Conservation (phyloP, 2,329 filamentous ascomycete genomes). For the Pseudovirgaria hyperparasitica region DNA sequence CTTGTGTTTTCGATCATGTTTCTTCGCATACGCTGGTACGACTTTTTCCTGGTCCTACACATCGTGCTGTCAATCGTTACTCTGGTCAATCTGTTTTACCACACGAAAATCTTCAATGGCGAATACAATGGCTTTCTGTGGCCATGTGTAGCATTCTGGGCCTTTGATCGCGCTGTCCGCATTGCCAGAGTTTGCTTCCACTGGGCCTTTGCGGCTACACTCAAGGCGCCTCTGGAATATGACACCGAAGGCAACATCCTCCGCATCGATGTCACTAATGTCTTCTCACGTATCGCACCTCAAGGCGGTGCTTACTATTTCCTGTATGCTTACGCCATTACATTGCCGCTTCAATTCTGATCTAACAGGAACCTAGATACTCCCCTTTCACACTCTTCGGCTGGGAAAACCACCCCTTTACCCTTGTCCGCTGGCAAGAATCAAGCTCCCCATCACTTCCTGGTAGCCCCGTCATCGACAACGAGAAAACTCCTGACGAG, state of each 20-base stretch:
- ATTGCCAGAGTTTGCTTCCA: slow-evolving; percentile 29
- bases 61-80: slow-evolving; percentile 28
- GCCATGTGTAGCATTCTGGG: slow-evolving; percentile 37
- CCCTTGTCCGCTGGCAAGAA: slow-evolving; percentile 25
- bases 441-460: slow-evolving; percentile 6
- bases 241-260: slow-evolving; percentile 32
- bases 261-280: slow-evolving; percentile 31
- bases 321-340: too few relatives aligned
- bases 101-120: slow-evolving; percentile 41
- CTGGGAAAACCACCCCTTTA: slow-evolving; percentile 42
- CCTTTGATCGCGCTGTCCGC: slow-evolving; percentile 36
- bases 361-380: too few relatives aligned
- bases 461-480: background rate
- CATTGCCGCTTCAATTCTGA: too few relatives aligned
- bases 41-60: slow-evolving; percentile 31
- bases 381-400: slow-evolving; percentile 28
- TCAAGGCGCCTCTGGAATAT: slow-evolving; percentile 30
- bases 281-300: slow-evolving; percentile 19
- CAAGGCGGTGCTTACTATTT: slow-evolving; percentile 38
- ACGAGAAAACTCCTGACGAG: slow-evolving; percentile 3
- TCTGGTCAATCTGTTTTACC: slow-evolving; percentile 38
- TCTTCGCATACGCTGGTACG: slow-evolving; percentile 37
- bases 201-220: too few relatives aligned
- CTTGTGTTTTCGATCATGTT: slow-evolving; percentile 38
- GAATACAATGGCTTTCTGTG: slow-evolving; percentile 39